Evolutionary conservation across 257 asterid genomes (phyloP).

Genomic region (Nemophila menziesii): DNA sequence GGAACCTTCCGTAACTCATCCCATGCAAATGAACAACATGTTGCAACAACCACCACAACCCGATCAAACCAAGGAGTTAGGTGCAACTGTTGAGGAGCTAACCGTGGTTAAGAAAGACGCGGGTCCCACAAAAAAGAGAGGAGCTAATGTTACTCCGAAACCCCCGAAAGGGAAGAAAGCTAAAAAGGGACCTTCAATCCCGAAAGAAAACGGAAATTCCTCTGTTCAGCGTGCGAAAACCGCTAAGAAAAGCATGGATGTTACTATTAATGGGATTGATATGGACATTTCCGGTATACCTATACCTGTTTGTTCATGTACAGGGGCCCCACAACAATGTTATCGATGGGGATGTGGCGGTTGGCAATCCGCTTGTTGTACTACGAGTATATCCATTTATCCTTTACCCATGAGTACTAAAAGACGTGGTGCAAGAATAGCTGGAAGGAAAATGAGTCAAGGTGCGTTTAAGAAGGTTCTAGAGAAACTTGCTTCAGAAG

Average conservation of each 20-base stretch:
- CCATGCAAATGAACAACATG: conserved; percentile 67
- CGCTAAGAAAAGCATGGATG: conserved; percentile 61
- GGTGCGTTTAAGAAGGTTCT: conserved; percentile 95
- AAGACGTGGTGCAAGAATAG: conserved; percentile 89
- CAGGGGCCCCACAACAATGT: conserved; percentile 91
- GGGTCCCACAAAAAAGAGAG: conserved; percentile 49
- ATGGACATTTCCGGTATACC: conserved; percentile 87
- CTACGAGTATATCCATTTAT: conserved; percentile 81
- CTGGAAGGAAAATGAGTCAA: conserved; percentile 97
- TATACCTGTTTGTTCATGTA: conserved; percentile 85
- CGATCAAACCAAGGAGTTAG: conserved; percentile 20
- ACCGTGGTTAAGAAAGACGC: no score
- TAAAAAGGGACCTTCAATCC: conserved; percentile 5
- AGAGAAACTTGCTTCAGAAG: conserved; percentile 79
- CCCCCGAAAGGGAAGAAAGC: conserved; percentile 6
- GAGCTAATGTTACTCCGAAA: conserved; percentile 19
- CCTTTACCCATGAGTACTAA: conserved; percentile 96
- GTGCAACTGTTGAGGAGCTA: conserved; percentile 38
- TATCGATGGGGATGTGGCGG: conserved; percentile 99
- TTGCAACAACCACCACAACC: conserved; percentile 39
- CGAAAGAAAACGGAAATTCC: conserved; percentile 21
- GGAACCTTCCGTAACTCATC: conserved; percentile 53
- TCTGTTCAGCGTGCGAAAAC: conserved; percentile 54
- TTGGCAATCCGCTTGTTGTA: conserved; percentile 97
- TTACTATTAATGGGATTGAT: conserved; percentile 73